phyloP scores from a whole-genome alignment of 257 asterid genomes.

The Buddleja alternifolia region DNA sequence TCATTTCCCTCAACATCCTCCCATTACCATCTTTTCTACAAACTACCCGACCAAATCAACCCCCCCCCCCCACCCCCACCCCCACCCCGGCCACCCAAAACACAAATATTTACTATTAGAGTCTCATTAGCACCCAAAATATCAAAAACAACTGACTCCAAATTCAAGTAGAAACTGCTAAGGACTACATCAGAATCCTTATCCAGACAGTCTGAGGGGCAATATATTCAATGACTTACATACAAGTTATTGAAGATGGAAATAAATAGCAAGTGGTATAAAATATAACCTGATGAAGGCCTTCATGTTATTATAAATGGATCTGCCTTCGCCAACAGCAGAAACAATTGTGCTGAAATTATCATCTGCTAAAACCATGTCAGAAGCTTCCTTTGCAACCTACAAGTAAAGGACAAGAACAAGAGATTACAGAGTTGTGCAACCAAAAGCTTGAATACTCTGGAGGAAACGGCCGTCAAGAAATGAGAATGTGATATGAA shows the following conservation, averaged over 20 bases:
- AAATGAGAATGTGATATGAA: background rate
- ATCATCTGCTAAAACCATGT: constrained; percentile 98
- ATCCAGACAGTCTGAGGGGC: background rate
- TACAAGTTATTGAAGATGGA: constrained; percentile 1
- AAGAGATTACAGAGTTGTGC: background rate
- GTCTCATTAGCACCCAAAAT: background rate
- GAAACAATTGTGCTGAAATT: constrained; percentile 94
- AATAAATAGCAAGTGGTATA: constrained; percentile 1
- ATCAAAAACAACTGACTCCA: background rate
- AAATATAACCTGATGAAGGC: constrained; percentile 86
- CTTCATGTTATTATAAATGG: constrained; percentile 79
- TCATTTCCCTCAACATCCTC: too few relatives aligned
- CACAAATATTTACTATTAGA: too few relatives aligned
- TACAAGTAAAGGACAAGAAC: constrained; percentile 28
- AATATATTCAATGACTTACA: background rate
- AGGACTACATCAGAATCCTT: background rate
- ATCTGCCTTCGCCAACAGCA: constrained; percentile 98
- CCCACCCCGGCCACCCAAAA: too few relatives aligned
- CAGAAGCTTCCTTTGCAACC: constrained; percentile 99
- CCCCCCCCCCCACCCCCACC: too few relatives aligned
- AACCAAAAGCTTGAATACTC: constrained; percentile 8
- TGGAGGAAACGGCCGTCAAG: too few relatives aligned
- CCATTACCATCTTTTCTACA: too few relatives aligned
- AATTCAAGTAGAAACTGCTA: background rate
- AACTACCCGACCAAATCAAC: too few relatives aligned